Base-by-base conservation (phyloP, 176 grass and related monocot genomes). In the Oryza nivara region DNA sequence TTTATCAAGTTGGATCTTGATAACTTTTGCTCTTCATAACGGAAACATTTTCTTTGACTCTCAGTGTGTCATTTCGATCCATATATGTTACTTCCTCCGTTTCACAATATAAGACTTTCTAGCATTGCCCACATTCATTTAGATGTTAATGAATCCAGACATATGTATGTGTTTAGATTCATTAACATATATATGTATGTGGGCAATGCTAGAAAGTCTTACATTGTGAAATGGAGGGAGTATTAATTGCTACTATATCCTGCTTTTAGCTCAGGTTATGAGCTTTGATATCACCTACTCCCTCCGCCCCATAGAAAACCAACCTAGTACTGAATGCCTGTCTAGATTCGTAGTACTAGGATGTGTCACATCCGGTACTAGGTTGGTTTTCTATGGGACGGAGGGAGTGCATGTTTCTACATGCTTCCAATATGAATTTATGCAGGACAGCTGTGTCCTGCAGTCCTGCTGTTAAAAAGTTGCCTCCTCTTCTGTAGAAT, bases 1-100 rank as follows among this genome's bases (percentile, higher is more conserved):
- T 86, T 79, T 48, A 15, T 77, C 47, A 32, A 49, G 51, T 80
- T 36, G 30, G 32, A 38, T 80, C 26, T 74, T 86, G 68, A 73
- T 80, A 51, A 44, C 19, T 30, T 11, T 41, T 71, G 40, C 48
- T 70, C 22, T 47, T 64, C 28, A 61, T 75, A 47, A 80, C 12
- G 14, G 36, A 19, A 36, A 76, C 68, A 41, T 16, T 74, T 74
- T 35, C 35, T 77, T 70, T 66, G 65, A 30, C 72, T 73, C 41
- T 73, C 41, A 76, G 60, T 28, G 7, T 4, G 40, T 72, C 43
- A 65, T 88, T 83, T 72, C n/a, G 56, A 22, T 67, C 16, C 68
- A 74, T 78, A 67, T 48, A 68, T 79, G 32, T 54, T 83, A 68
- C 4, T 32, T 32, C 30, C 30, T 32, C 30, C 30, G 2, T 32